A percentile compares a stretch with the other conserved stretches of the same genome.
These are phyloP conservation scores for Ottelia alismoides DNA, from an alignment of 106 monocot species.

Conservation along the genomic window DNA sequence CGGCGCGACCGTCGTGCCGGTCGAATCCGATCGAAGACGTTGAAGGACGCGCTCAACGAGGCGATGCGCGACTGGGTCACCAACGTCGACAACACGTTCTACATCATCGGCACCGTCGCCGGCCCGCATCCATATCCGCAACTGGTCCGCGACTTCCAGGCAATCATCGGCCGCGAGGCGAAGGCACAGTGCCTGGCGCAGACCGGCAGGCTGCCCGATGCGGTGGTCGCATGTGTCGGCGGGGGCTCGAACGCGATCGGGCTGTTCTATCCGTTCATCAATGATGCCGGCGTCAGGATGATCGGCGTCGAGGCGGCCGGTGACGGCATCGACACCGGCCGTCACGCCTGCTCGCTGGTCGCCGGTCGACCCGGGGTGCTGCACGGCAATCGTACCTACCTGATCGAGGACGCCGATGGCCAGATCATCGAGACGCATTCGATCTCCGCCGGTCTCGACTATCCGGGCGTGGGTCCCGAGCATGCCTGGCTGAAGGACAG, in stretches of 20 bases:
- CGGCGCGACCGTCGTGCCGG: conserved; percentile 23
- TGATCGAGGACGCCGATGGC: conserved; percentile 1
- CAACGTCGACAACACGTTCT: too few relatives aligned
- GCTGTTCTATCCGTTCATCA: background rate
- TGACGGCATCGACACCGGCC: background rate
- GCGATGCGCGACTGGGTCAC: background rate
- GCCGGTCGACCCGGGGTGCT: background rate
- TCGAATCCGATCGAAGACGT: background rate
- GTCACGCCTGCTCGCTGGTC: background rate
- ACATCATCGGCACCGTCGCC: too few relatives aligned
- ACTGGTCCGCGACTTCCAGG: background rate
- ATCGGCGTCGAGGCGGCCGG: conserved; percentile 2
- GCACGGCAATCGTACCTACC: background rate
- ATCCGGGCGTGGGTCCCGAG: too few relatives aligned
- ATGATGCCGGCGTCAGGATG: conserved; percentile 1
- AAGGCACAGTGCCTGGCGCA: background rate
- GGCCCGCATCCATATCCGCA: too few relatives aligned
- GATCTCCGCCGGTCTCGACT: too few relatives aligned
- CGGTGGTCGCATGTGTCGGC: too few relatives aligned
- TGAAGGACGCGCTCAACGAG: background rate
- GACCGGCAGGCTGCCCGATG: conserved; percentile 1
- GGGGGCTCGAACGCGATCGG: too few relatives aligned
- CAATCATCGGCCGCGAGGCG: background rate
- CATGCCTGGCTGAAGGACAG: background rate
- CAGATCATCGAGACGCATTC: conserved; percentile 1